Evolutionary conservation across 2,329 filamentous ascomycete genomes (phyloP).

Genomic region (Aspergillus terreus): DNA sequence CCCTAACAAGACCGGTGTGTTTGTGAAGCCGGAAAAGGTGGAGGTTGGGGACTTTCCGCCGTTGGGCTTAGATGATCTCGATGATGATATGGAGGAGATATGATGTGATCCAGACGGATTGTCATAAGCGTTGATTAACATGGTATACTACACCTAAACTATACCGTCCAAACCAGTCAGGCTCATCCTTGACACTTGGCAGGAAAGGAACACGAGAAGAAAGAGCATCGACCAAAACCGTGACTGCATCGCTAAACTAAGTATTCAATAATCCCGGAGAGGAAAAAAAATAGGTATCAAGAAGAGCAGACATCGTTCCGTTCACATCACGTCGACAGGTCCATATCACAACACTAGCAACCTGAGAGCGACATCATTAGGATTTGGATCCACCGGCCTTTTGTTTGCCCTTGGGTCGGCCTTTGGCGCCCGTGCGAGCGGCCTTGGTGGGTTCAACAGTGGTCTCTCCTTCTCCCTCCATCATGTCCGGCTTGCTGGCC

Average conservation of each 20-base stretch:
- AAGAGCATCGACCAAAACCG: neutral
- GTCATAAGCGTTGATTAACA: neutral
- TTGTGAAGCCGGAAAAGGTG: constrained; percentile 60
- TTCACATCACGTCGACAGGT: neutral
- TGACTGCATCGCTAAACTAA: neutral
- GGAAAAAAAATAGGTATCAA: neutral
- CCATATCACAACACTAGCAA: neutral
- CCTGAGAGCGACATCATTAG: neutral
- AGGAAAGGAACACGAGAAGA: neutral
- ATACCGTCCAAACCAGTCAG: neutral
- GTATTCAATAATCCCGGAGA: neutral
- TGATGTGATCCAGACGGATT: neutral
- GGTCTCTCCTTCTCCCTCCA: constrained; percentile 22
- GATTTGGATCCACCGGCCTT: constrained; percentile 16
- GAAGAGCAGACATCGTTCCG: neutral
- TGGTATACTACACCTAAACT: neutral
- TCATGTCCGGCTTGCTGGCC: constrained; percentile 19
- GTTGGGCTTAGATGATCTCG: constrained; percentile 49
- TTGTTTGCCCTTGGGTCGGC: constrained; percentile 33
- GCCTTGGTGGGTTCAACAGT: constrained; percentile 14
- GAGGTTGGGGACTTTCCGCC: constrained; percentile 59
- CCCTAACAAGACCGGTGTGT: constrained; percentile 54
- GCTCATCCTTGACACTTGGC: neutral
- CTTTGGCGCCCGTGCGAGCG: constrained; percentile 16
- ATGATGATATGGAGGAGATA: constrained; percentile 56